A percentile compares a stretch with the other conserved stretches of the same genome.
phyloP scores from a whole-genome alignment of 2,329 filamentous ascomycete species.

The Hymenoscyphus infarciens region DNA sequence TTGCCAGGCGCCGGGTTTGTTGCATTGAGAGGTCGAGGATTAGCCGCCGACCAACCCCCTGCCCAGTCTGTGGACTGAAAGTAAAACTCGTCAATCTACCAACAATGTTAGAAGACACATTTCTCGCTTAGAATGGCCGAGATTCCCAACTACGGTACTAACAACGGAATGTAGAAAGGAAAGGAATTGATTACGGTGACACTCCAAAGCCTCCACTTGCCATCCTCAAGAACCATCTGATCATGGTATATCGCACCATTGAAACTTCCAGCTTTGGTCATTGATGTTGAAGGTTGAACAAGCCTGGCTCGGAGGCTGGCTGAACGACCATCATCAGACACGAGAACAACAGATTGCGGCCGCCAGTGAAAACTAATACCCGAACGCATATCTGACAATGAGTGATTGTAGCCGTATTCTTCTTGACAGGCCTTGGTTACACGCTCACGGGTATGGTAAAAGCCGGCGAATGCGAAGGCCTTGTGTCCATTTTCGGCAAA shows the following conservation, averaged over 20 bases:
- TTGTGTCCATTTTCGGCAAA: conserved; percentile 10
- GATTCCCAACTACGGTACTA: too few species aligned
- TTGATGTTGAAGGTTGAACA: conserved; percentile 2
- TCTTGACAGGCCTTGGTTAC: conserved; percentile 9
- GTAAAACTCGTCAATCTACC: conserved; percentile 8
- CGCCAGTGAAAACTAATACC: conserved; percentile 12
- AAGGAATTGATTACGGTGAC: neutral
- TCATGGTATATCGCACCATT: conserved; percentile 8
- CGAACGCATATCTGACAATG: neutral
- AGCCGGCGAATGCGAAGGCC: conserved; percentile 11
- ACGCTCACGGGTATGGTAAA: conserved; percentile 7
- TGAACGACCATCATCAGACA: conserved; percentile 7
- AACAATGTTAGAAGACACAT: too few species aligned
- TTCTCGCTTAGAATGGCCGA: too few species aligned
- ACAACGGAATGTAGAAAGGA: too few species aligned
- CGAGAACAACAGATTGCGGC: conserved; percentile 2
- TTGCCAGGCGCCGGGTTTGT: neutral
- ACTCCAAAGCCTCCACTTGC: conserved; percentile 4
- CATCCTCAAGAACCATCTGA: conserved; percentile 6
- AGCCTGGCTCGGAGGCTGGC: conserved; percentile 1
- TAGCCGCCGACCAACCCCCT: conserved; percentile 1
- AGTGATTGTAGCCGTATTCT: conserved; percentile 1
- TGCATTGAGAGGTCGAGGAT: neutral
- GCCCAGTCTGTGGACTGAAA: conserved; percentile 1
- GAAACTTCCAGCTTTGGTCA: conserved; percentile 5